Conservation (phyloP, 352 stramenopile genomes). For the Phytopythium litorale region DNA sequence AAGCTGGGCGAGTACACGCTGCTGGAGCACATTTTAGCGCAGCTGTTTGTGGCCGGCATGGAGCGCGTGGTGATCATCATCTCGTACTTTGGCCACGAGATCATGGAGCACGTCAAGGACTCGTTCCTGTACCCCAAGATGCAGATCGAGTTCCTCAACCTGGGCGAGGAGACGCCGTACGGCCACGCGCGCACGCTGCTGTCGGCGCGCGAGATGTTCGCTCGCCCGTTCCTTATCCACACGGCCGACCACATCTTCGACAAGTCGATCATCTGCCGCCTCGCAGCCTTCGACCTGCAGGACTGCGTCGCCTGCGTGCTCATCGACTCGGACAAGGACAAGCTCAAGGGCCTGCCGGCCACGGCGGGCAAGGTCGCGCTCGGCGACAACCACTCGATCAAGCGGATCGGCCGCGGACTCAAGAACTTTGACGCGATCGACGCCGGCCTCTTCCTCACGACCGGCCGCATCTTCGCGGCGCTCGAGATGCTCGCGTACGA, state of each 20-base stretch:
- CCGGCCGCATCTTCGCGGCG: slow-evolving; percentile 63
- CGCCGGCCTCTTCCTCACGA: slow-evolving; percentile 73
- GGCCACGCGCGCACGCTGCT: slow-evolving; percentile 71
- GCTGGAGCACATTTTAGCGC: slow-evolving; percentile 77
- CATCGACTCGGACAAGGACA: slow-evolving; percentile 62
- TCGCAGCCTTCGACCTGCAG: slow-evolving; percentile 71
- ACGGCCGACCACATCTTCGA: slow-evolving; percentile 86
- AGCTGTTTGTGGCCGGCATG: slow-evolving; percentile 80
- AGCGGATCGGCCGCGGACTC: slow-evolving; percentile 62
- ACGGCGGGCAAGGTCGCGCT: slow-evolving; percentile 73
- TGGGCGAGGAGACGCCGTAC: slow-evolving; percentile 75
- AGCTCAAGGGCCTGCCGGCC: slow-evolving; percentile 47
- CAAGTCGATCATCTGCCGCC: slow-evolving; percentile 56
- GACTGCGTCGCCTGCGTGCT: slow-evolving; percentile 74
- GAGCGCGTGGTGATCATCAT: slow-evolving; percentile 84
- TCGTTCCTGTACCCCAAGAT: slow-evolving; percentile 72
- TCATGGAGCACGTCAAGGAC: slow-evolving; percentile 76
- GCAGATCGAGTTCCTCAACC: slow-evolving; percentile 81
- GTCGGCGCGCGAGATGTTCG: slow-evolving; percentile 74
- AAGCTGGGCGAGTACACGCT: slow-evolving; percentile 72
- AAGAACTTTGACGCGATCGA: slow-evolving; percentile 78
- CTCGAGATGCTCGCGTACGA: slow-evolving; percentile 83
- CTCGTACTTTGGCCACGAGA: slow-evolving; percentile 75
- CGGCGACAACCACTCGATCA: slow-evolving; percentile 44
- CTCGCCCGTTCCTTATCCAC: slow-evolving; percentile 82